Evolutionary conservation across 2,329 filamentous ascomycete species (phyloP).

Genomic region (Helicocarpus griseus): DNA sequence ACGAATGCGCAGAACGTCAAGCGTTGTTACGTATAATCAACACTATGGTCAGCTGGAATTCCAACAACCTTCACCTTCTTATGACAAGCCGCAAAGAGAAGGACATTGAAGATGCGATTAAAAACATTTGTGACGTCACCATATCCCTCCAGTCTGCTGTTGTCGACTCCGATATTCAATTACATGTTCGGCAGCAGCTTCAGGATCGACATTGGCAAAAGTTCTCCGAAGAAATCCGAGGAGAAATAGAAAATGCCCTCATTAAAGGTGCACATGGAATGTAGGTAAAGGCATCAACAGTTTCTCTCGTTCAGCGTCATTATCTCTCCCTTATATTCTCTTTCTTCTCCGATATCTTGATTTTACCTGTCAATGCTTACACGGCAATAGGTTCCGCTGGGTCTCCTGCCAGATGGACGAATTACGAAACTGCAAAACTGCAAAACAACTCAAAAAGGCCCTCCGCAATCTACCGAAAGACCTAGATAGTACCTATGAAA

Average conservation of each 20-base stretch:
- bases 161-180: constrained; percentile 12
- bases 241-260: constrained; percentile 15
- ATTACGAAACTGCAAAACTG: constrained; percentile 11
- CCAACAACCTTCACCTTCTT: constrained; percentile 7
- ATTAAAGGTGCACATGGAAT: constrained; percentile 16
- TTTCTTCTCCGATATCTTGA: no score
- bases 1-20: constrained; percentile 12
- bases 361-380: no score
- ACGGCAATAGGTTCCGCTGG: constrained; percentile 20
- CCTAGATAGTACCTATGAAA: constrained; percentile 17
- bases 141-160: constrained; percentile 8
- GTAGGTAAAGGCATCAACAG: no score
- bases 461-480: constrained; percentile 12
- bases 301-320: no score
- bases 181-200: constrained; percentile 10
- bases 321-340: no score
- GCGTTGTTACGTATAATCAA: constrained; percentile 4
- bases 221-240: constrained; percentile 3
- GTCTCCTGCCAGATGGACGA: constrained; percentile 16
- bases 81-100: constrained; percentile 11
- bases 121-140: background rate
- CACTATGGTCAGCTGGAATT: constrained; percentile 1
- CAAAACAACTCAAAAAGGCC: constrained; percentile 7
- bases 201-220: constrained; percentile 7
- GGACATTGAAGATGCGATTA: constrained; percentile 11